Evolutionary conservation across 2,329 filamentous ascomycete genomes (phyloP).

Genomic region (Hypoxylon sp.): DNA sequence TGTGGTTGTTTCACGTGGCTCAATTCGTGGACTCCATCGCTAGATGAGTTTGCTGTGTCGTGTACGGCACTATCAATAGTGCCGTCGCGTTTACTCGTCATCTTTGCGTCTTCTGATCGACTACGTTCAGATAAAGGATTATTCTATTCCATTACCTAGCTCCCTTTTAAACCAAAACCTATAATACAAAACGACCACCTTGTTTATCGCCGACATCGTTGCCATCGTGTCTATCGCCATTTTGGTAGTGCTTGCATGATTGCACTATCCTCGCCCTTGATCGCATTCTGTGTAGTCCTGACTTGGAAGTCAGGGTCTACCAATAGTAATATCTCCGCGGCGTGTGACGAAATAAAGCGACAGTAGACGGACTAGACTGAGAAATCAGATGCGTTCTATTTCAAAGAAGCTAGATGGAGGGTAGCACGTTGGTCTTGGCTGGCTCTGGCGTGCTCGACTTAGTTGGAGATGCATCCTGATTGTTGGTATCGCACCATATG

Average conservation of each 20-base stretch:
- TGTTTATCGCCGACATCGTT: conserved; percentile 16
- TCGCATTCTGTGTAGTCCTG: conserved; percentile 5
- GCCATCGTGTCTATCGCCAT: conserved; percentile 18
- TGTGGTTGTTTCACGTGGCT: conserved; percentile 2
- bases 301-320: neutral
- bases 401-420: conserved; percentile 16
- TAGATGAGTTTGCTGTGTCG: conserved; percentile 13
- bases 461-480: conserved; percentile 27
- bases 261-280: conserved; percentile 2
- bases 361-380: conserved; percentile 7
- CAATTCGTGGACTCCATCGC: conserved; percentile 4
- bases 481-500: conserved; percentile 31
- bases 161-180: neutral
- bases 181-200: neutral
- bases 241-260: conserved; percentile 24
- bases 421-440: conserved; percentile 23
- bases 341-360: conserved; percentile 27
- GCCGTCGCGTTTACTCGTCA: conserved; percentile 5
- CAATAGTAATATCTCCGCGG: conserved; percentile 17
- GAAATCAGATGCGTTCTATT: conserved; percentile 21
- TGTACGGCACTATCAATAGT: neutral
- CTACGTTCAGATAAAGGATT: neutral
- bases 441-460: conserved; percentile 16
- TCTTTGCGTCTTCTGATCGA: neutral
- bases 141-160: no score